A percentile compares a stretch with the other conserved stretches of the same genome.
phyloP scores from a whole-genome alignment of 345 rosid species.

The Punica granatum region DNA sequence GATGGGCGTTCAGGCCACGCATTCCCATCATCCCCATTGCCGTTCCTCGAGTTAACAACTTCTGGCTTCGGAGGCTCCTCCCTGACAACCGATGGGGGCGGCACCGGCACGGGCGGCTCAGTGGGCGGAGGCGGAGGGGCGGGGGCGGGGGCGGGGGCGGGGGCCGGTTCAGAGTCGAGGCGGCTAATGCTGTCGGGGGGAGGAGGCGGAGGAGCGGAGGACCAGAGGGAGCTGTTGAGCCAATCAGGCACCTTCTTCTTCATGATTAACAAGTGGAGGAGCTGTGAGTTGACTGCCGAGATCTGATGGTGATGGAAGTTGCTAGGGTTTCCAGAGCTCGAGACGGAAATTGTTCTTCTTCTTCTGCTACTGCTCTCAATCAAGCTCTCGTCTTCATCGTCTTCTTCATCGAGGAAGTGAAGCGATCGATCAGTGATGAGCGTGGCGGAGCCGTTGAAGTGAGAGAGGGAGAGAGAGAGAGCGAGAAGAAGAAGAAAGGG shows the following conservation, averaged over 20 bases:
- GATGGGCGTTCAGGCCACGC: conserved; percentile 29
- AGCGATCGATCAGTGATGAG: conserved; percentile 4
- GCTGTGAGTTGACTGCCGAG: not conserved
- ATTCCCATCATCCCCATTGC: conserved; percentile 20
- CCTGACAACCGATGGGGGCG: conserved; percentile 31
- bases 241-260: conserved; percentile 91
- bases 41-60: conserved; percentile 20
- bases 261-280: not conserved
- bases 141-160: conserved; percentile 25
- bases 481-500: not conserved
- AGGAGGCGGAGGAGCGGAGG: conserved; percentile 16
- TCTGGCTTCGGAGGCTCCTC: conserved; percentile 39
- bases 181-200: conserved; percentile 36
- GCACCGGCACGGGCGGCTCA: conserved; percentile 27
- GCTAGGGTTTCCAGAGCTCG: conserved; percentile 2
- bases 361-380: too few species aligned
- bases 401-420: not conserved
- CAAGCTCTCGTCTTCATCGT: conserved; percentile 4
- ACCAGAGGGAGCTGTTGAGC: conserved; percentile 93
- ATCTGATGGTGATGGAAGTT: not conserved
- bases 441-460: not conserved
- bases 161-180: conserved; percentile 20
- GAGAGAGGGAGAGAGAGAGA: not conserved
- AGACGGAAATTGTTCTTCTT: not conserved
- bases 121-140: conserved; percentile 7